These are phyloP conservation scores for Fraxinus velutina DNA, from an alignment of 305 asterid genomes.

Conservation along the genomic window DNA sequence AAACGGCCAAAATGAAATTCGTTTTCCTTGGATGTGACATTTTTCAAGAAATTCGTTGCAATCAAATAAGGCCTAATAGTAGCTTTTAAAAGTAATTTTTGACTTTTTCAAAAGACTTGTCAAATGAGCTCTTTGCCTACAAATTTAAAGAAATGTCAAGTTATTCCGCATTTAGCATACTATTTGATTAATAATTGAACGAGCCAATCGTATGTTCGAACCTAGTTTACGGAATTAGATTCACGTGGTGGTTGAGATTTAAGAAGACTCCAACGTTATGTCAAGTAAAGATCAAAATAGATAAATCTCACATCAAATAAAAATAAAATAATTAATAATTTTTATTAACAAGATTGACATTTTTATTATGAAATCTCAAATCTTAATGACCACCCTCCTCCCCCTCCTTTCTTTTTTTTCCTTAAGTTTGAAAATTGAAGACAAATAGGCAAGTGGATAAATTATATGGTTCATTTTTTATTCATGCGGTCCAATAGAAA, in stretches of 20 bases:
- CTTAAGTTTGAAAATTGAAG: background rate
- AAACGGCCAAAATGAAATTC: no score
- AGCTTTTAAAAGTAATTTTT: background rate
- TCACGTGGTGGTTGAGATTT: background rate
- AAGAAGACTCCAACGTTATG: background rate
- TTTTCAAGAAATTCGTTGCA: no score
- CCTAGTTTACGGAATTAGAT: background rate
- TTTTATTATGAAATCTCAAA: background rate
- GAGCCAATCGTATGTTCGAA: background rate
- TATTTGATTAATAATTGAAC: background rate
- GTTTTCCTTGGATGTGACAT: no score
- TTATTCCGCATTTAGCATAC: background rate
- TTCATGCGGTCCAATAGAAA: background rate
- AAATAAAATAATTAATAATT: no score
- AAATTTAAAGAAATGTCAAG: background rate
- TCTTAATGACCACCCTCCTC: no score
- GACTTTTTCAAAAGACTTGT: background rate
- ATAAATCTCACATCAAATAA: no score
- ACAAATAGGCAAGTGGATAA: background rate
- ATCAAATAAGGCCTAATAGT: no score
- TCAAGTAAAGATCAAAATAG: background rate
- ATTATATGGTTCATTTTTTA: background rate
- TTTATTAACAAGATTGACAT: no score
- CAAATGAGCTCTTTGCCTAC: background rate
- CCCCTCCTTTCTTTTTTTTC: background rate